A percentile compares a stretch with the other conserved stretches of the same genome.
Evolutionary conservation across 2,329 filamentous ascomycete genomes (phyloP).

Genomic region (Berkeleyomyces basicola): DNA sequence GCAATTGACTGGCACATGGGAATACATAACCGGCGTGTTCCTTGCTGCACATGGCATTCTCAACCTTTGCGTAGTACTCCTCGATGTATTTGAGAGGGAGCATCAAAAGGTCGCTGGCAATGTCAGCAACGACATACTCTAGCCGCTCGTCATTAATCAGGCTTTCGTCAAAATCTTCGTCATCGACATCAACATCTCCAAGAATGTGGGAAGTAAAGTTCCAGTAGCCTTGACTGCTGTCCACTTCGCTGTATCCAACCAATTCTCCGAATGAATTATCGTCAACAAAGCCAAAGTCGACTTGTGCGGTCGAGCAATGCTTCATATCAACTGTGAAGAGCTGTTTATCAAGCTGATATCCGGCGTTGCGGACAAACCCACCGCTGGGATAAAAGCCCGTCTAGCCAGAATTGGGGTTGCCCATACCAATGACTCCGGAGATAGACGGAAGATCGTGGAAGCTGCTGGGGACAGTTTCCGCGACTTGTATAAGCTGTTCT

Average conservation of each 20-base stretch:
- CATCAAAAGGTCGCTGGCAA: slow-evolving; percentile 47
- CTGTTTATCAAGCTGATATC: not conserved
- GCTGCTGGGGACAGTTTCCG: slow-evolving; percentile 23
- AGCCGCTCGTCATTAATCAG: not conserved
- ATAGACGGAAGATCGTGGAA: slow-evolving; percentile 23
- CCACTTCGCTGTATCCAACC: slow-evolving; percentile 39
- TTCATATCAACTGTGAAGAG: slow-evolving; percentile 52
- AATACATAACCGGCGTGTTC: slow-evolving; percentile 29
- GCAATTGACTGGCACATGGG: slow-evolving; percentile 29
- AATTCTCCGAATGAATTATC: slow-evolving; percentile 41
- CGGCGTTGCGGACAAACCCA: slow-evolving; percentile 26
- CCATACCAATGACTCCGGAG: slow-evolving; percentile 27
- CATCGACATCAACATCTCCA: not conserved
- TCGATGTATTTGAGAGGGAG: slow-evolving; percentile 35
- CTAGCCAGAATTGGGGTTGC: slow-evolving; percentile 27
- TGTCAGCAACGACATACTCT: slow-evolving; percentile 29
- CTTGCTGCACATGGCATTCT: slow-evolving; percentile 25
- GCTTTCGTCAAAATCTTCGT: not conserved
- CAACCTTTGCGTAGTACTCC: slow-evolving; percentile 31
- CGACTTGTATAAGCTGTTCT: slow-evolving; percentile 28
- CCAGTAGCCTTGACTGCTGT: slow-evolving; percentile 52
- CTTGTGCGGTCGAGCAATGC: slow-evolving; percentile 42
- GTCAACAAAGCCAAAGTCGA: slow-evolving; percentile 62
- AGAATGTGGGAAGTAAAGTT: slow-evolving; percentile 26
- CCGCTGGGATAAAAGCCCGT: slow-evolving; percentile 22